Conservation (phyloP, 768 basidiomycete species). For the Tricholoma sp. region DNA sequence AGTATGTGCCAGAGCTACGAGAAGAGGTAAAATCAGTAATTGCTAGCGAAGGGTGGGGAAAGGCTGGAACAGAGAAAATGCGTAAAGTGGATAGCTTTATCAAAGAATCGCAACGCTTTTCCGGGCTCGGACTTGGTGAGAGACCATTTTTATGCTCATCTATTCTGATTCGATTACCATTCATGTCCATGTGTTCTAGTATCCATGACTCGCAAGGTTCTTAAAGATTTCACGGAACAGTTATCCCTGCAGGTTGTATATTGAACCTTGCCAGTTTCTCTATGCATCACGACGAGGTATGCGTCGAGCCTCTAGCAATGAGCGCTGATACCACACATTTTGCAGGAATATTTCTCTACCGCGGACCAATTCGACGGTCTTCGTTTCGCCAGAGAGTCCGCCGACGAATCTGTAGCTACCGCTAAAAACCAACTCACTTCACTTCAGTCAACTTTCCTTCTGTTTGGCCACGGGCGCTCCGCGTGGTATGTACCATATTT, state of each 20-base stretch:
- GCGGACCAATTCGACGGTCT: not conserved
- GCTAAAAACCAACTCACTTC: not conserved
- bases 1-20: conserved; percentile 30
- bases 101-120: conserved; percentile 31
- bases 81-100: conserved; percentile 41
- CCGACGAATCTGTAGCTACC: not conserved
- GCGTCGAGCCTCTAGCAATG: not conserved
- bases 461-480: not conserved
- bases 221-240: conserved; percentile 20
- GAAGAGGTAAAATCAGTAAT: conserved; percentile 39
- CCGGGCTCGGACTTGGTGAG: conserved; percentile 21
- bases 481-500: conserved; percentile 19
- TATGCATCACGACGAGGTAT: conserved; percentile 11
- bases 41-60: conserved; percentile 32
- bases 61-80: conserved; percentile 31
- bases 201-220: conserved; percentile 14
- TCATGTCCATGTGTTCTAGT: conserved; percentile 8
- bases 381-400: not conserved
- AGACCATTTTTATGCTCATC: too few relatives aligned
- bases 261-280: conserved; percentile 12
- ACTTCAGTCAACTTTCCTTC: not conserved
- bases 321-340: not conserved
- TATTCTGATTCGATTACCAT: too few relatives aligned
- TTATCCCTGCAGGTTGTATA: conserved; percentile 21
- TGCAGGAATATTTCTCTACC: not conserved